Evolutionary conservation across 345 rosid genomes (phyloP), one percentile per base, ranked within the genome.

Genomic region (Camelina hispida): DNA sequence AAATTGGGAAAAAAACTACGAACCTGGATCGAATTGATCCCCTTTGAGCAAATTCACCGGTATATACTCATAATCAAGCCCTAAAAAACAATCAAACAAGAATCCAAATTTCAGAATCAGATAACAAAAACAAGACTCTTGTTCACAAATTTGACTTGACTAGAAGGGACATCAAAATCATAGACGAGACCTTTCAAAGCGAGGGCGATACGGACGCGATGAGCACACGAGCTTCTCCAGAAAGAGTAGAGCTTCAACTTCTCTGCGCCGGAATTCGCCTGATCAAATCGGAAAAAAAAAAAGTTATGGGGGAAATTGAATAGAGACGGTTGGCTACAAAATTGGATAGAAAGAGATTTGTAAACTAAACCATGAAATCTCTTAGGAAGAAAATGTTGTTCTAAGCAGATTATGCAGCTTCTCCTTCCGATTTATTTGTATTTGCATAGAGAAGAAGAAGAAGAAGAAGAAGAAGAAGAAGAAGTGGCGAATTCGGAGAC

Each of bases 161-260:
- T n/a, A n/a, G n/a, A 23, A 22, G 14, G 12, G 2, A 17, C 14
- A 61, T 42, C 23, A 37, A 22, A 10, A 25, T 4, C 3, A 18
- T 0, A 4, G 2, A 2, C 2, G 12, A 25, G 1, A 86, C 97
- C 92, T 90, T 93, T 93, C 54, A 93, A 64, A 74, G 84, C 75
- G 81, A 93, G 97, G 9, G 89, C 96, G 66, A 89, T 83, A 7
- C 97, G 84, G 66, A 93, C 91, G 3, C 98, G 92, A 34, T 22
- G 83, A 20, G 93, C 79, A 66, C 95, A 90, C 0, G 97, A 93
- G 79, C 98, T 93, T 74, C 79, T 79, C 86, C 87, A 90, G 83
- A 84, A 84, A 38, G 89, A 86, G 75, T 86, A 93, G 66, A 87
- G 86, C 78, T 82, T 78, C 55, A 73, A 35, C 68, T 60, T 72